These are phyloP conservation scores for Brasilioporus rufonigricans DNA, from an alignment of 768 basidiomycete species.

Conservation along the genomic window DNA sequence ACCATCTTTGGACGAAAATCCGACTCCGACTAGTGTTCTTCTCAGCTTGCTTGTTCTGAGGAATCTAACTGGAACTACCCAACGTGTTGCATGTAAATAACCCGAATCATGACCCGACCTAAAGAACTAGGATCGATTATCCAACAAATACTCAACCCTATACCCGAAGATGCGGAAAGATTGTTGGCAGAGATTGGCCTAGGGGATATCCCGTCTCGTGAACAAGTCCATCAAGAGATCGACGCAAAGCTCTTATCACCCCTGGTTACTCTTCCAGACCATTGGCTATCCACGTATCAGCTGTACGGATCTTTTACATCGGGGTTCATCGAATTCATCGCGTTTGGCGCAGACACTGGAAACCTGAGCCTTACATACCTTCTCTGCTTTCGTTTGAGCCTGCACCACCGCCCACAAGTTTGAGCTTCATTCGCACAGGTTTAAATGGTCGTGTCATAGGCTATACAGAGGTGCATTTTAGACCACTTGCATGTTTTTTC, in stretches of 20 bases:
- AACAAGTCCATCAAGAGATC: conserved; percentile 63
- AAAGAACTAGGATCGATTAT: conserved; percentile 33
- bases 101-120: conserved; percentile 14
- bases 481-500: conserved; percentile 3
- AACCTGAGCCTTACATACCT: conserved; percentile 56
- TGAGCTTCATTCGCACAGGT: conserved; percentile 74
- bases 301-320: conserved; percentile 50
- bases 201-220: conserved; percentile 51
- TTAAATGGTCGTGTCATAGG: conserved; percentile 79
- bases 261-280: conserved; percentile 57
- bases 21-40: too few relatives aligned
- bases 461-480: conserved; percentile 65
- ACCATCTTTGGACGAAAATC: too few relatives aligned
- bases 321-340: conserved; percentile 11
- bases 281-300: conserved; percentile 82
- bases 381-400: conserved; percentile 64
- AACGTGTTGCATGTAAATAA: conserved; percentile 7
- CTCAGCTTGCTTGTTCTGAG: too few relatives aligned
- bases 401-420: conserved; percentile 69
- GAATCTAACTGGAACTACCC: background rate
- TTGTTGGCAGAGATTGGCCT: conserved; percentile 60
- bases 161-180: conserved; percentile 35
- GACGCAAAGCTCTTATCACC: conserved; percentile 76
- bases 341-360: conserved; percentile 61
- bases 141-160: conserved; percentile 47